Evolutionary conservation across 2,329 filamentous ascomycete species (phyloP).

Genomic region (Canariomyces notabilis): DNA sequence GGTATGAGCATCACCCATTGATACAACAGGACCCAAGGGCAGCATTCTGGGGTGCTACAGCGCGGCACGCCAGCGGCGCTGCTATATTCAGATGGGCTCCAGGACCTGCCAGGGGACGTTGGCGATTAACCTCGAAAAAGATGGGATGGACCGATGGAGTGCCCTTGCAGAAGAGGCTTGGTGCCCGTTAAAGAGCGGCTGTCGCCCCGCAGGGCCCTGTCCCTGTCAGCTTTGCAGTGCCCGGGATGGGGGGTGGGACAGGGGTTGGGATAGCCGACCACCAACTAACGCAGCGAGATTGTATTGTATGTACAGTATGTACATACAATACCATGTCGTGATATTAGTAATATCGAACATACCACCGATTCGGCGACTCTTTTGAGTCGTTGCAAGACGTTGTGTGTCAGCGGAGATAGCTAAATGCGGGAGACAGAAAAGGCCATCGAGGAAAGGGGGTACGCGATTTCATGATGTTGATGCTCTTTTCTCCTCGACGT

Average conservation of each 20-base stretch:
- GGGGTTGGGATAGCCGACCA: slow-evolving; percentile 2
- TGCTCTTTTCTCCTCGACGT: too few species aligned
- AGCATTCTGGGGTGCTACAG: slow-evolving; percentile 17
- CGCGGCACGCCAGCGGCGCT: slow-evolving; percentile 24
- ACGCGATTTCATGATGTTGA: too few species aligned
- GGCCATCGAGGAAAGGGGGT: too few species aligned
- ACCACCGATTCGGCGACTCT: too few species aligned
- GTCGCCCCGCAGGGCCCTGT: slow-evolving; percentile 8
- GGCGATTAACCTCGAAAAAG: slow-evolving; percentile 13
- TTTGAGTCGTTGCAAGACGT: too few species aligned
- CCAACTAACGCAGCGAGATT: too few species aligned
- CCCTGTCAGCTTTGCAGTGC: slow-evolving; percentile 16
- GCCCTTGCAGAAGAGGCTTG: slow-evolving; percentile 20
- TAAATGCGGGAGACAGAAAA: too few species aligned
- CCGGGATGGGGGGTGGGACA: slow-evolving; percentile 6
- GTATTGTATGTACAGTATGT: too few species aligned
- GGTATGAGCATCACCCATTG: slow-evolving; percentile 12
- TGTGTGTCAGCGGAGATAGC: too few species aligned
- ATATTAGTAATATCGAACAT: too few species aligned
- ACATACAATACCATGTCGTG: too few species aligned
- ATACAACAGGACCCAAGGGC: slow-evolving; percentile 13
- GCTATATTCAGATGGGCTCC: slow-evolving; percentile 26
- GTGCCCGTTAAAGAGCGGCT: slow-evolving; percentile 20
- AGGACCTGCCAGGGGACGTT: slow-evolving; percentile 12
- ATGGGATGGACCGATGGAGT: slow-evolving; percentile 16